A percentile compares a stretch with the other conserved stretches of the same genome.
These are phyloP conservation scores for Aspergillus incahuasiensis DNA, from an alignment of 495 filamentous ascomycete genomes.

Conservation along the genomic window DNA sequence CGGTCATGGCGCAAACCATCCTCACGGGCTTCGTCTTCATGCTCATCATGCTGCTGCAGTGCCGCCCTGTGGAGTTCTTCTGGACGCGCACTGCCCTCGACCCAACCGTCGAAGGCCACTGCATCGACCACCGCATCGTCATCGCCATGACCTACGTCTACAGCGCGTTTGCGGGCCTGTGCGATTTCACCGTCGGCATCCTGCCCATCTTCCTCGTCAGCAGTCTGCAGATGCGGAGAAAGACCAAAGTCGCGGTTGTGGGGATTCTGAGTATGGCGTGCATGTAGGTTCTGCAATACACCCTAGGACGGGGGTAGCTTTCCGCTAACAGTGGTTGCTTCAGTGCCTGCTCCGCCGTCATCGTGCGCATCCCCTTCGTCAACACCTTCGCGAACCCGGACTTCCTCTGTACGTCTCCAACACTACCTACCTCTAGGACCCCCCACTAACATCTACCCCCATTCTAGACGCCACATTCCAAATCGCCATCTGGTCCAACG, in stretches of 20 bases:
- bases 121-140: constrained; percentile 33
- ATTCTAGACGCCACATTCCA: constrained; percentile 34
- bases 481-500: constrained; percentile 43
- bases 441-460: background rate
- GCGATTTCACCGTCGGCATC: constrained; percentile 11
- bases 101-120: constrained; percentile 29
- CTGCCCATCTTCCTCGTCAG: constrained; percentile 10
- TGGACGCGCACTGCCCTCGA: constrained; percentile 32
- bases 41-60: constrained; percentile 41
- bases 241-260: constrained; percentile 6
- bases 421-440: background rate
- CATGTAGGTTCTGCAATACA: constrained; percentile 24
- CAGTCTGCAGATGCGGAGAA: background rate
- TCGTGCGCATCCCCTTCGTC: constrained; percentile 39
- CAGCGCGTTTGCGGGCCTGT: constrained; percentile 6
- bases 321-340: background rate
- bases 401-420: constrained; percentile 33
- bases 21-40: constrained; percentile 35
- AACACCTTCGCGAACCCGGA: constrained; percentile 32
- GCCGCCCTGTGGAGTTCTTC: constrained; percentile 37
- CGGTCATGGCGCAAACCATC: constrained; percentile 34
- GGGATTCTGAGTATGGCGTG: constrained; percentile 15
- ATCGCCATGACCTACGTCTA: constrained; percentile 30
- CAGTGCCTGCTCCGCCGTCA: constrained; percentile 36
- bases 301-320: no score